Evolutionary conservation across 306 rosid genomes (phyloP).

Genomic region (Glycine latifolia): DNA sequence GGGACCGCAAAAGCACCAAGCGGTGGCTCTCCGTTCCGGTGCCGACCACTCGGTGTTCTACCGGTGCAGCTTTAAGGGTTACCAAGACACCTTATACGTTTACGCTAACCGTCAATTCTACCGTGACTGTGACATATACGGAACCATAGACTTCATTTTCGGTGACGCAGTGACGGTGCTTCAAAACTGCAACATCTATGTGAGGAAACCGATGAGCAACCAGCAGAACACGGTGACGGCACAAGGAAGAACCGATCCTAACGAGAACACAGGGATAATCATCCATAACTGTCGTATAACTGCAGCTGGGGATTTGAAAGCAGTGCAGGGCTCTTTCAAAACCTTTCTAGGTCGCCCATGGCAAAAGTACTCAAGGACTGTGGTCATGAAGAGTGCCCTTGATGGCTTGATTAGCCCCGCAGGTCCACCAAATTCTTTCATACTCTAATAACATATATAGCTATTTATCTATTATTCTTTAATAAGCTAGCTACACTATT

Average conservation of each 20-base stretch:
- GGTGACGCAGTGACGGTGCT: conserved; percentile 65
- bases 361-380: conserved; percentile 74
- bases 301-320: conserved; percentile 55
- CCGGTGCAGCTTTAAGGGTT: conserved; percentile 79
- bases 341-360: conserved; percentile 84
- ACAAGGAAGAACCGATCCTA: conserved; percentile 71
- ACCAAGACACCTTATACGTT: conserved; percentile 84
- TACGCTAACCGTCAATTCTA: conserved; percentile 79
- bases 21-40: conserved; percentile 78
- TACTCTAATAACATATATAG: too few species aligned
- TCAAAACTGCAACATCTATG: conserved; percentile 74
- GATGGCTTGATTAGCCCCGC: conserved; percentile 54
- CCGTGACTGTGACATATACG: conserved; percentile 78
- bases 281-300: conserved; percentile 61
- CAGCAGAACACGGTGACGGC: conserved; percentile 74
- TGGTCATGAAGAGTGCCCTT: conserved; percentile 64
- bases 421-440: background rate
- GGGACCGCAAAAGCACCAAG: conserved; percentile 78
- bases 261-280: conserved; percentile 74
- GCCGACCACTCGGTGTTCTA: conserved; percentile 72
- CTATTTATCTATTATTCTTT: too few species aligned
- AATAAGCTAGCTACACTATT: too few species aligned
- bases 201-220: conserved; percentile 57
- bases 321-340: conserved; percentile 43
- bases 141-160: conserved; percentile 81